A percentile compares a stretch with the other conserved stretches of the same genome.
These are phyloP conservation scores for Cenchrus purpureus DNA, from an alignment of 176 grass and related monocot genomes.

Conservation along the genomic window DNA sequence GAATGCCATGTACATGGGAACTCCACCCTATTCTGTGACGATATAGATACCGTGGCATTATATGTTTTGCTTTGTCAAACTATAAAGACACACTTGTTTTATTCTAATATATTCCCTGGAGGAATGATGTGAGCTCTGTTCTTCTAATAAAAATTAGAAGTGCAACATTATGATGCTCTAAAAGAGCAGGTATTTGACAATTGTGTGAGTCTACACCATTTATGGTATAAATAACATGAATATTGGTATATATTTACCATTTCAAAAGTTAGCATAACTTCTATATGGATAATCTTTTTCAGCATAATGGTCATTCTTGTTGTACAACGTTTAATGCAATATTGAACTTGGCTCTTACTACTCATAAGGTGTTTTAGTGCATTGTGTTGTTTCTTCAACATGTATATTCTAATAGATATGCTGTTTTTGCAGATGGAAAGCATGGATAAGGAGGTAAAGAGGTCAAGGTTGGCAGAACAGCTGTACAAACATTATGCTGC, in stretches of 20 bases:
- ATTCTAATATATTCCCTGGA: conserved; percentile 17
- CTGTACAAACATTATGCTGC: conserved; percentile 88
- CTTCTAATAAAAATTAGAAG: conserved; percentile 1
- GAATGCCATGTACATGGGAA: neutral
- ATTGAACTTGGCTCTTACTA: conserved; percentile 23
- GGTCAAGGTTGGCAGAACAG: conserved; percentile 80
- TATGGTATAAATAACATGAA: neutral
- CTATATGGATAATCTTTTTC: conserved; percentile 12
- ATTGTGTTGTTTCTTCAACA: neutral
- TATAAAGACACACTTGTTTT: neutral
- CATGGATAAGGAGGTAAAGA: conserved; percentile 88
- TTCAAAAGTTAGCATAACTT: neutral
- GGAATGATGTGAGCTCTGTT: conserved; percentile 24
- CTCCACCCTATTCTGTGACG: neutral
- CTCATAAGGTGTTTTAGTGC: conserved; percentile 15
- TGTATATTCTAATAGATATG: conserved; percentile 24
- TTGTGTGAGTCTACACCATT: neutral
- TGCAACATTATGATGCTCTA: neutral
- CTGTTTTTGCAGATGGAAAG: conserved; percentile 79
- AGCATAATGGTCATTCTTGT: neutral
- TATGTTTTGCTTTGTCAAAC: conserved; percentile 28
- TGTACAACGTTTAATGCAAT: conserved; percentile 4
- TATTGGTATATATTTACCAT: neutral
- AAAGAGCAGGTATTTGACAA: neutral
- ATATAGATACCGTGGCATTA: neutral